A percentile compares a stretch with the other conserved stretches of the same genome.
Conservation (phyloP, 2,329 filamentous ascomycete genomes). For the Phialocephala sp. region DNA sequence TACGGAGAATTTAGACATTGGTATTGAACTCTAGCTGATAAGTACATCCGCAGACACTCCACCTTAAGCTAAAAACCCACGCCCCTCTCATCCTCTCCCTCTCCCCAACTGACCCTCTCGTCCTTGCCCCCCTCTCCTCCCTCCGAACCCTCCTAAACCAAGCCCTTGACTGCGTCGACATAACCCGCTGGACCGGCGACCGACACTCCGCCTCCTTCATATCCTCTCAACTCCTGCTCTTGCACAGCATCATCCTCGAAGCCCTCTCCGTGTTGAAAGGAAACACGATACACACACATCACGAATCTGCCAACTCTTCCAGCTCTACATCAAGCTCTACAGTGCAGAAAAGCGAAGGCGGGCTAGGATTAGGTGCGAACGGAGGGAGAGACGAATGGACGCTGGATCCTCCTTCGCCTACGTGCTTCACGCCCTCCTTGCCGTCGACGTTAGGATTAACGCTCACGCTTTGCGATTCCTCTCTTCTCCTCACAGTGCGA, state of each 20-base stretch:
- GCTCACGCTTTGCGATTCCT: slow-evolving; percentile 72
- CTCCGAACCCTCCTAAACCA: slow-evolving; percentile 81
- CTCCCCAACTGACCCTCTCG: slow-evolving; percentile 53
- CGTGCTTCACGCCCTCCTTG: slow-evolving; percentile 64
- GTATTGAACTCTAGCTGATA: slow-evolving; percentile 16
- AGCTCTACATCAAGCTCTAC: slow-evolving; percentile 20
- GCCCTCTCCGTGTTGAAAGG: slow-evolving; percentile 62
- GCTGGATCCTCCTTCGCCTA: slow-evolving; percentile 14
- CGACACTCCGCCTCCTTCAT: slow-evolving; percentile 58
- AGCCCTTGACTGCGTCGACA: slow-evolving; percentile 80
- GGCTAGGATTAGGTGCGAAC: slow-evolving; percentile 31
- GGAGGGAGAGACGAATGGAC: slow-evolving; percentile 13
- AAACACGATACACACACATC: slow-evolving; percentile 28
- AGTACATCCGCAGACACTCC: slow-evolving; percentile 63
- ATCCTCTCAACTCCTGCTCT: slow-evolving; percentile 59
- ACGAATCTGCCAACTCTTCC: slow-evolving; percentile 19
- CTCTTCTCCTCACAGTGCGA: slow-evolving; percentile 72
- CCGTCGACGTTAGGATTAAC: slow-evolving; percentile 75
- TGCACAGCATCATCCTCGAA: slow-evolving; percentile 60
- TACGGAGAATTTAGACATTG: too few relatives aligned
- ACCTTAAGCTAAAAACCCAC: slow-evolving; percentile 76
- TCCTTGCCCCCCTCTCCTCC: slow-evolving; percentile 72
- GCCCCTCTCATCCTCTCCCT: slow-evolving; percentile 45
- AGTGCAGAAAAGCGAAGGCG: not conserved
- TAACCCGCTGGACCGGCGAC: slow-evolving; percentile 76